Base-by-base conservation (phyloP, 805 yeast genomes). In the Ogataea ramenticola region DNA sequence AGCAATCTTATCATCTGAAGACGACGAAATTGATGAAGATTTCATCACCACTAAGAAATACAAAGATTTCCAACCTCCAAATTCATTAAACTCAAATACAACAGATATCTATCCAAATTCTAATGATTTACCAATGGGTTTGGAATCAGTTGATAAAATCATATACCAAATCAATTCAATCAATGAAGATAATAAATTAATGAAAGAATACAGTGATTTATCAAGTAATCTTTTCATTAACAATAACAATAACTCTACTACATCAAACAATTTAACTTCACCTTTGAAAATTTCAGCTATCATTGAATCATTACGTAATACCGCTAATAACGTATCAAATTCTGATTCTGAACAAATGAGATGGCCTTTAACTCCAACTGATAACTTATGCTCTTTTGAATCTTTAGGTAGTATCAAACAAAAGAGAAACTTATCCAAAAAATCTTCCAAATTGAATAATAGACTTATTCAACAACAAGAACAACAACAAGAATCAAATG, bases 61-160 rank as follows among this genome's bases (percentile, higher is more conserved):
- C 15, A 24, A 19, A 11, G 32, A 29, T 29, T 29, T 15, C 24
- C 15, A 20, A 27, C 17, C 40, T 21, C 22, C 27, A 24, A 24
- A 24, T 24, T 24, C 27, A 7, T 24, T 24, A 6, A 29, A 30
- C 19, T 15, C 26, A 6, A 3, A 20, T 6, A 30, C 29, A 8
- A 14, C 14, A 16, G 16, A 8, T 15, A 9, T 51, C 49, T 34
- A 48, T 51, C n/a, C 26, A 9, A 19, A 9, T 17, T 19, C 27
- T 20, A 22, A 15, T 16, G 20, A 36, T n/a, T 19, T 51, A 34
- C 48, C 56, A 15, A 59, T 61, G 9, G 64, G 62, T 12, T 48
- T 55, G 22, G 64, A 57, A 41, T 55, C 56, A 22, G 64, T 59
- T 38, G 64, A 59, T 45, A 49, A 56, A 31, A 49, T 59, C 38